Conservation (phyloP, 2,329 filamentous ascomycete species). For the Mycosphaerelloides madeirae region DNA sequence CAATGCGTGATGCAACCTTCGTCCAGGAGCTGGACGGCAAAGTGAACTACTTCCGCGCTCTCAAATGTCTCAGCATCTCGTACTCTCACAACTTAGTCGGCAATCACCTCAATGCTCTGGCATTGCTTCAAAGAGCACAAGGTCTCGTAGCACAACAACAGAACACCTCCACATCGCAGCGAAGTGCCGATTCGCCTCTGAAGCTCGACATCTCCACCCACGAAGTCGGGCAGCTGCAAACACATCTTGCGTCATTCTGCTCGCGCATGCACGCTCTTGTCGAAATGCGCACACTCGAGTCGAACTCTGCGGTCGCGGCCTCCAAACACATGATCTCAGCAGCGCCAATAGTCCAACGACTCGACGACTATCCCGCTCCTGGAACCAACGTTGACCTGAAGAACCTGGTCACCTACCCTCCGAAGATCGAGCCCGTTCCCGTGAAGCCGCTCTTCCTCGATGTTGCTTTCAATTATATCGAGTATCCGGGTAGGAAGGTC, state of each 20-base stretch:
- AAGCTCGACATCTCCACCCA: conserved; percentile 62
- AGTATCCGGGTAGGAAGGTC: conserved; percentile 66
- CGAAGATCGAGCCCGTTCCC: conserved; percentile 73
- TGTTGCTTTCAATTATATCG: conserved; percentile 95
- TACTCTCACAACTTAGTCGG: conserved; percentile 74
- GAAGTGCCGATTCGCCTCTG: conserved; percentile 47
- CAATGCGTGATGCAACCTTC: conserved; percentile 75
- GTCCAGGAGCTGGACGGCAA: conserved; percentile 73
- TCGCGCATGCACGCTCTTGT: conserved; percentile 81
- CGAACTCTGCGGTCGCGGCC: conserved; percentile 46
- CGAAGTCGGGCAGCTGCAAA: conserved; percentile 56
- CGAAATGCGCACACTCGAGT: conserved; percentile 64
- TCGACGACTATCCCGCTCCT: conserved; percentile 68
- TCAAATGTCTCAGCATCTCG: conserved; percentile 83
- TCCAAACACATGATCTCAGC: conserved; percentile 42
- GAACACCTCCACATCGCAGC: conserved; percentile 12
- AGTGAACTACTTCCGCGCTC: conserved; percentile 75
- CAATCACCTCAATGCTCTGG: conserved; percentile 73
- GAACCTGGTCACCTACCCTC: conserved; percentile 83
- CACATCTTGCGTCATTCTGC: conserved; percentile 64
- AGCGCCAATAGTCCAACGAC: conserved; percentile 65
- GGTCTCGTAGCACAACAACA: conserved; percentile 49
- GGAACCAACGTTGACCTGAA: conserved; percentile 61
- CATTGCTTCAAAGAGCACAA: conserved; percentile 69
- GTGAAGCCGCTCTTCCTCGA: conserved; percentile 96